These are phyloP conservation scores for Melanomma pulvis-pyrius DNA, from an alignment of 495 filamentous ascomycete species.

Conservation along the genomic window DNA sequence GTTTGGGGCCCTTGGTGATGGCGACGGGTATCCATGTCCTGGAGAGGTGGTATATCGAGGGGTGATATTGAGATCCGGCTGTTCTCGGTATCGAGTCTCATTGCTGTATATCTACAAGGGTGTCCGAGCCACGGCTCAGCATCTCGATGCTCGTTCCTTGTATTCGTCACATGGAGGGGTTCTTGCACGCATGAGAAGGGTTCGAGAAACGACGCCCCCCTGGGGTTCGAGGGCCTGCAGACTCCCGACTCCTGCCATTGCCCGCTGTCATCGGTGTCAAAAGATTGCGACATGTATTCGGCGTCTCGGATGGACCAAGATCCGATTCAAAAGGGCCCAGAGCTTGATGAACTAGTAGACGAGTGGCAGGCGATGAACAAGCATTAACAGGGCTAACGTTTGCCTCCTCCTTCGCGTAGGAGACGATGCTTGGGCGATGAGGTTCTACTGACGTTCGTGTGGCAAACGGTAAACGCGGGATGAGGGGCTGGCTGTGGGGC, in stretches of 20 bases:
- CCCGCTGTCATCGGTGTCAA: neutral
- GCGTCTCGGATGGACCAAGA: neutral
- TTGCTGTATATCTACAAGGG: neutral
- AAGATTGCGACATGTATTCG: neutral
- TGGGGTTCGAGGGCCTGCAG: neutral
- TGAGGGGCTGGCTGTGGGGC: neutral
- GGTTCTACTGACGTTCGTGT: neutral
- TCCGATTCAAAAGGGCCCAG: too few species aligned
- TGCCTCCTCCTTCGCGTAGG: slow-evolving; percentile 12
- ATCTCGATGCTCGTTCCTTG: neutral
- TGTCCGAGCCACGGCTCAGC: too few species aligned
- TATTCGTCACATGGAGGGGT: too few species aligned
- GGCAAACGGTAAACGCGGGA: slow-evolving; percentile 4
- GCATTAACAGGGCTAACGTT: neutral
- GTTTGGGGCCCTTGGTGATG: neutral
- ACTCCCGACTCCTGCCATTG: neutral
- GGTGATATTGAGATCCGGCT: neutral
- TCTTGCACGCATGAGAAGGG: neutral
- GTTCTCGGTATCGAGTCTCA: neutral
- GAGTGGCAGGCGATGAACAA: neutral
- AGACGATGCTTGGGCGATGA: slow-evolving; percentile 4
- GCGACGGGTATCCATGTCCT: neutral
- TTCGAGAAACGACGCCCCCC: neutral
- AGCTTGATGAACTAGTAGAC: too few species aligned
- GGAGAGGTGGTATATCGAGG: neutral